Conservation (phyloP, 2,329 filamentous ascomycete genomes). For the Intubia oerlemansii region DNA sequence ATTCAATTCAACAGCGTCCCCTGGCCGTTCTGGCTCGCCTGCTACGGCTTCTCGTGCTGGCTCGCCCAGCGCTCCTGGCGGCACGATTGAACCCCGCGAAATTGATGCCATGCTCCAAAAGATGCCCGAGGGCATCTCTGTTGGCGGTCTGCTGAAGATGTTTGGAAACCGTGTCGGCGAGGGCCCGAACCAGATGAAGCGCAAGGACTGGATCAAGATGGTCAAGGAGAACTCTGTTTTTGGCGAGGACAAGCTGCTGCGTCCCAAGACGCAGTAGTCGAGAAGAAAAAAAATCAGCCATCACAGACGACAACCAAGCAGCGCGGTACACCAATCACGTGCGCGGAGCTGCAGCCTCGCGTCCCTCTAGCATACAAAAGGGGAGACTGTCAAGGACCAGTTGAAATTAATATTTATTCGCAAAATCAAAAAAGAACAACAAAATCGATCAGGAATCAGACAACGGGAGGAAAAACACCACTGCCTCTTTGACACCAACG, state of each 20-base stretch:
- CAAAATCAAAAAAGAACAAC: too few relatives aligned
- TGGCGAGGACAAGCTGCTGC: slow-evolving; percentile 32
- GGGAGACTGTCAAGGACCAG: too few relatives aligned
- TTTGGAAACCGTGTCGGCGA: slow-evolving; percentile 33
- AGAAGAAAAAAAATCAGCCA: too few relatives aligned
- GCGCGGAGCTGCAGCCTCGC: too few relatives aligned
- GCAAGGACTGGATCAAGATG: slow-evolving; percentile 34
- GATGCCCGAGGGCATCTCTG: slow-evolving; percentile 27
- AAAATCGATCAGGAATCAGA: too few relatives aligned
- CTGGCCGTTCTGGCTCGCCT: slow-evolving; percentile 6
- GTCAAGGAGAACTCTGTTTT: slow-evolving; percentile 34
- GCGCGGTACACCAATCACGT: too few relatives aligned
- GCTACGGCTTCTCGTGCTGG: slow-evolving; percentile 11
- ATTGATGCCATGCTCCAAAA: slow-evolving; percentile 31
- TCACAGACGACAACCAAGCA: too few relatives aligned
- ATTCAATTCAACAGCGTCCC: too few relatives aligned
- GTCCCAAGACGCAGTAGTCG: slow-evolving; percentile 9
- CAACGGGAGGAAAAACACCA: too few relatives aligned
- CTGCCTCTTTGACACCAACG: too few relatives aligned
- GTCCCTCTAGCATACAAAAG: too few relatives aligned
- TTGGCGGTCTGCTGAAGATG: slow-evolving; percentile 28
- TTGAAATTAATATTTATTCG: too few relatives aligned
- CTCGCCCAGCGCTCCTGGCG: slow-evolving; percentile 11
- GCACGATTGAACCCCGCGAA: slow-evolving; percentile 25
- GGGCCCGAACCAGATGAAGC: slow-evolving; percentile 26